These are phyloP conservation scores for Penicillium fuscoglaucum DNA, from an alignment of 2,329 filamentous ascomycete genomes.

Conservation along the genomic window DNA sequence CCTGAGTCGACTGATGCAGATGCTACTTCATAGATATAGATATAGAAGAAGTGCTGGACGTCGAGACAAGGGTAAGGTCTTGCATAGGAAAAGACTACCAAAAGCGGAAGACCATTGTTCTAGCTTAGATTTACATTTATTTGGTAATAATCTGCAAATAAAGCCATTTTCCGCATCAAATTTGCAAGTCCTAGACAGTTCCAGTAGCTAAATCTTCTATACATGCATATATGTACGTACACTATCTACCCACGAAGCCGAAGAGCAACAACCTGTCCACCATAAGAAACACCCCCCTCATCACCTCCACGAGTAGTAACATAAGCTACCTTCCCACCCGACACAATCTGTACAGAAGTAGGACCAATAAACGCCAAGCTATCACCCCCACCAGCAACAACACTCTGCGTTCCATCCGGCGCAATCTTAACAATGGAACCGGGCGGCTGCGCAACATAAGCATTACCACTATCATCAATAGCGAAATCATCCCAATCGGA, in stretches of 20 bases:
- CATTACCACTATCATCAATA: no score
- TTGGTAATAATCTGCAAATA: not conserved
- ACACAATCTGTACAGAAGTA: constrained; percentile 10
- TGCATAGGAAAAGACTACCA: not conserved
- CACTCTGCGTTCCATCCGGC: no score
- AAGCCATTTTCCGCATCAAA: not conserved
- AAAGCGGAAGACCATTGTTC: not conserved
- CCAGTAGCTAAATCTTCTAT: not conserved
- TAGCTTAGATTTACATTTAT: no score
- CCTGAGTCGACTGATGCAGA: no score
- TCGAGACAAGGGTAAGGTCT: not conserved
- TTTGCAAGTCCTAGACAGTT: not conserved
- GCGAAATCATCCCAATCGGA: no score
- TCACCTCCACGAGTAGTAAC: constrained; percentile 8
- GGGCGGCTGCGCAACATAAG: no score
- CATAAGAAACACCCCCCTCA: not conserved
- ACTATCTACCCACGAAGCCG: not conserved
- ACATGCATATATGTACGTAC: not conserved
- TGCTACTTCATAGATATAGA: not conserved
- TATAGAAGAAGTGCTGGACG: not conserved
- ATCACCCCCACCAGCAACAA: no score
- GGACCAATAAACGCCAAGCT: not conserved
- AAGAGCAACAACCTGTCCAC: constrained; percentile 10
- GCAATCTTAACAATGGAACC: no score
- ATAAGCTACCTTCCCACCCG: not conserved